Evolutionary conservation across 768 basidiomycete genomes (phyloP).

Genomic region (Mycena albidolilacea): DNA sequence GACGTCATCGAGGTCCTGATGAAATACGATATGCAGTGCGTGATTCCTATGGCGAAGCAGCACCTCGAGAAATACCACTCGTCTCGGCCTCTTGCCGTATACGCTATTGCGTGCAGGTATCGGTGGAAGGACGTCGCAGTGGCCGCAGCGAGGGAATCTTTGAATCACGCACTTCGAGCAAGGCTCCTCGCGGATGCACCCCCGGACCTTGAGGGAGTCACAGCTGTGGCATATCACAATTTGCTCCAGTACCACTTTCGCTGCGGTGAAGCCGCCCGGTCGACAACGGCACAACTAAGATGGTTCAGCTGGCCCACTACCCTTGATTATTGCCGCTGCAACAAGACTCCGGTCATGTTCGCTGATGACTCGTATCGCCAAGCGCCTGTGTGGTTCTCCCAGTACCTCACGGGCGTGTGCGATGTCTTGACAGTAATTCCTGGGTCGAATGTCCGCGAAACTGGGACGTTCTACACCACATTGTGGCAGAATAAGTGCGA

Average conservation of each 20-base stretch:
- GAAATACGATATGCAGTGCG: slow-evolving; percentile 27
- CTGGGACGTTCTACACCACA: neutral
- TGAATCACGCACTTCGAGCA: slow-evolving; percentile 5
- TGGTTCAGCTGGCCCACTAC: slow-evolving; percentile 12
- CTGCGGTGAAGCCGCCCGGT: slow-evolving; percentile 10
- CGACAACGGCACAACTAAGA: neutral
- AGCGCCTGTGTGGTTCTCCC: neutral
- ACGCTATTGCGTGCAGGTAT: slow-evolving; percentile 7
- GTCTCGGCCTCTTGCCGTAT: neutral
- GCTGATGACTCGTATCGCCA: neutral
- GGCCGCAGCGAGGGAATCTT: slow-evolving; percentile 12
- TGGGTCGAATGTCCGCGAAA: slow-evolving; percentile 11
- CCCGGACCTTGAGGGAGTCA: neutral
- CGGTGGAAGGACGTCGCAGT: slow-evolving; percentile 16
- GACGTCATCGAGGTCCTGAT: slow-evolving; percentile 16
- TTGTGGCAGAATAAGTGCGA: neutral
- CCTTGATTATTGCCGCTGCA: slow-evolving; percentile 1
- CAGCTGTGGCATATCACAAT: slow-evolving; percentile 25
- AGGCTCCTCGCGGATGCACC: neutral
- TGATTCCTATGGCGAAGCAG: neutral
- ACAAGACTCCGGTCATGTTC: neutral
- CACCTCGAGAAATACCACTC: slow-evolving; percentile 4
- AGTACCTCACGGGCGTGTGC: neutral
- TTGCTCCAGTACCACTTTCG: slow-evolving; percentile 22
- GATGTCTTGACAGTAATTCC: neutral